Conservation (phyloP, 1,284 basidiomycete species). For the Microbotryum violaceum region DNA sequence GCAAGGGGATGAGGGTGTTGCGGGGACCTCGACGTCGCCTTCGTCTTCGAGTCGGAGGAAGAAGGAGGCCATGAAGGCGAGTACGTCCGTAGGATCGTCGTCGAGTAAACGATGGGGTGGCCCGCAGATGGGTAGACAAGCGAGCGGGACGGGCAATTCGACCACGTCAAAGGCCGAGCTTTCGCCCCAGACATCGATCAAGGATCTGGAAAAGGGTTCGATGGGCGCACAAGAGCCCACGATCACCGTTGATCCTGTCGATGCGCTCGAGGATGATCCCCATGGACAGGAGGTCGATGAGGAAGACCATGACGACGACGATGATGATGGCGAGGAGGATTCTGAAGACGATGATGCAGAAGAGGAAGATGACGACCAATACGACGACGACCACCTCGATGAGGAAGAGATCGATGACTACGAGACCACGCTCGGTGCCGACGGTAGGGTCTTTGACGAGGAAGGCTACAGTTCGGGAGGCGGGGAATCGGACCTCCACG, state of each 20-base stretch:
- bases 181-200: conserved; percentile 66
- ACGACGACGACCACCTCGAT: conserved; percentile 7
- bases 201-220: conserved; percentile 35
- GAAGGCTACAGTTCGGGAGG: conserved; percentile 18
- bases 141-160: background rate
- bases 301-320: conserved; percentile 12
- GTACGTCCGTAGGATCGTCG: background rate
- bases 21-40: no score
- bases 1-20: background rate
- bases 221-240: conserved; percentile 14
- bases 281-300: conserved; percentile 15
- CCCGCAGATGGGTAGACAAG: background rate
- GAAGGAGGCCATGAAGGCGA: background rate
- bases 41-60: background rate
- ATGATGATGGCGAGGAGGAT: conserved; percentile 13
- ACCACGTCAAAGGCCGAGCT: conserved; percentile 43
- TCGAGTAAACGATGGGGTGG: background rate
- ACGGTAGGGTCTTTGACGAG: conserved; percentile 19
- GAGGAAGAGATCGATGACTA: conserved; percentile 25
- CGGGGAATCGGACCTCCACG: conserved; percentile 13
- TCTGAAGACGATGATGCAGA: conserved; percentile 9
- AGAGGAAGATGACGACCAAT: conserved; percentile 25
- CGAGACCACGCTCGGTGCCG: conserved; percentile 21
- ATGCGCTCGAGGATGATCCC: conserved; percentile 43
- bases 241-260: conserved; percentile 39